Evolutionary conservation across 345 rosid species (phyloP), one percentile per base, ranked within the genome.

Genomic region (Bruguiera sexangula): DNA sequence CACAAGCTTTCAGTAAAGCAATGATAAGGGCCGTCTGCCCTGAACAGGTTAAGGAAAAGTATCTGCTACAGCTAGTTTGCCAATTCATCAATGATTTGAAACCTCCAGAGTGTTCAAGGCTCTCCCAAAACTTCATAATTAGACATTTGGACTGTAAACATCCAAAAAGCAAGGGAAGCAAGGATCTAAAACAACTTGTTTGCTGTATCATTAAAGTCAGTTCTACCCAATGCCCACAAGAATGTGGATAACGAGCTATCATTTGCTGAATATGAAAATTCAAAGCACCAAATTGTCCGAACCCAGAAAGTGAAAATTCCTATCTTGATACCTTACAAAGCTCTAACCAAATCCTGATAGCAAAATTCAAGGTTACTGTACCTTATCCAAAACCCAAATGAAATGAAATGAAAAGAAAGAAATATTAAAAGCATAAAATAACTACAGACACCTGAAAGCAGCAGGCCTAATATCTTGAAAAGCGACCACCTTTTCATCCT

Each of bases 401-500:
- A 32, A 21, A 6, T 26, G 13, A 32, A 24, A 31, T 27, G 16
- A 22, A 6, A 5, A 30, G 59, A 62, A 54, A 27, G 30, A 15
- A 24, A 43, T 11, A 4, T 43, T 13, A 56, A 22, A 24, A 24
- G 2, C 2, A 15, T 55, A 21, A 52, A 68, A 57, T 6, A 51
- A 61, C 32, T 2, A 30, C 60, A 51, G 11, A 62, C 80, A 91
- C 97, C 97, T 89, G 82, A 75, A 85, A 5, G 97, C 92, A 5
- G 97, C 75, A 22, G 96, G 97, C 43, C 79, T 89, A 76, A 94
- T 86, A 67, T 94, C 97, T 71, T 83, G 88, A 81, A 94, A 91
- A 24, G 97, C 96, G 50, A 89, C 74, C 62, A 91, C 93, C 73
- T 82, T 91, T 15, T 87, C 89, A 74, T 94, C 96, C 97, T 91